phyloP scores from a whole-genome alignment of 495 filamentous ascomycete species.

The Parmelia sp. region DNA sequence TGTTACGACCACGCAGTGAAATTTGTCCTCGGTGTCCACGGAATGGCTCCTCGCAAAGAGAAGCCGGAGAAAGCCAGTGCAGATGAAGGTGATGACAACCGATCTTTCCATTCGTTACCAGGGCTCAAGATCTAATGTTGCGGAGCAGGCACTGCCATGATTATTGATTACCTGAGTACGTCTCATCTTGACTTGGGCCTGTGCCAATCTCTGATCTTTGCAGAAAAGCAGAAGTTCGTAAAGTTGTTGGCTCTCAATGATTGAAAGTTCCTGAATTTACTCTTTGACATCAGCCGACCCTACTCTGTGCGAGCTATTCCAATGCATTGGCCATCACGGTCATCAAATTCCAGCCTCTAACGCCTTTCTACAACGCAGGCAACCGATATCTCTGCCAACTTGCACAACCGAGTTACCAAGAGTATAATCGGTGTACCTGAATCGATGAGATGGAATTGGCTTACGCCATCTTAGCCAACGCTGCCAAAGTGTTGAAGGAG shows the following conservation, averaged over 20 bases:
- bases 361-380: slow-evolving; percentile 36
- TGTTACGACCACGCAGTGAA: not conserved
- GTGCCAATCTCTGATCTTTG: not conserved
- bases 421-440: slow-evolving; percentile 29
- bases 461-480: slow-evolving; percentile 38
- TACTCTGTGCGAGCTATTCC: slow-evolving; percentile 44
- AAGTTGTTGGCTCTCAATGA: not conserved
- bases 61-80: slow-evolving; percentile 40
- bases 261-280: slow-evolving; percentile 12
- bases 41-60: slow-evolving; percentile 49
- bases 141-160: slow-evolving; percentile 30
- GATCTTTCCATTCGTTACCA: not conserved
- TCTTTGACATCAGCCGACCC: slow-evolving; percentile 43
- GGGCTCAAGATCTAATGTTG: not conserved
- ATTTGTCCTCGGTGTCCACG: not conserved
- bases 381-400: slow-evolving; percentile 58
- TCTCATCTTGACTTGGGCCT: slow-evolving; percentile 13
- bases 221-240: slow-evolving; percentile 54
- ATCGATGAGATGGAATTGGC: slow-evolving; percentile 1
- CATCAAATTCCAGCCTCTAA: slow-evolving; percentile 25
- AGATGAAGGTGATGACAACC: slow-evolving; percentile 35
- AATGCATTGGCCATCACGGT: slow-evolving; percentile 11
- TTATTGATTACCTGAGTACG: slow-evolving; percentile 56
- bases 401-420: slow-evolving; percentile 64
- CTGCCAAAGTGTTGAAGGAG: slow-evolving; percentile 58